Conservation (phyloP, 768 basidiomycete genomes). For the Lactarius pseudohatsudake region DNA sequence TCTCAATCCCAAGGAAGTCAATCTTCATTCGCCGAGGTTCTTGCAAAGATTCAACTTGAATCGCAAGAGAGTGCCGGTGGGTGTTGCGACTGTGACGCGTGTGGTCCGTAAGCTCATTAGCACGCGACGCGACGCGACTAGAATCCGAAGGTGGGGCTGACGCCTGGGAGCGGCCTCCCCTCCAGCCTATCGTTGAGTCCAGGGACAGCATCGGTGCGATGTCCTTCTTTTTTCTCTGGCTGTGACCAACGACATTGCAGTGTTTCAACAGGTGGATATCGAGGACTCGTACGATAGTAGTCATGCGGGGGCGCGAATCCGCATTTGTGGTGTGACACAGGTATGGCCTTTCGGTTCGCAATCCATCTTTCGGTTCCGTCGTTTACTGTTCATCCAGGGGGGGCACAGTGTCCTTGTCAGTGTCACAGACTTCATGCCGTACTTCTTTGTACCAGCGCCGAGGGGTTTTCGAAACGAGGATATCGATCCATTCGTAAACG, state of each 20-base stretch:
- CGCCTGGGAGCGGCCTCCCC: conserved; percentile 65
- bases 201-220: conserved; percentile 64
- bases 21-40: conserved; percentile 42
- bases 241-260: conserved; percentile 40
- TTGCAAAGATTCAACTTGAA: conserved; percentile 40
- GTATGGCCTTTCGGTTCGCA: conserved; percentile 39
- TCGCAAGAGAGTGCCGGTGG: conserved; percentile 30
- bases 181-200: conserved; percentile 55
- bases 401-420: conserved; percentile 90
- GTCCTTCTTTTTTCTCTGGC: conserved; percentile 29
- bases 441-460: conserved; percentile 90
- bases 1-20: conserved; percentile 34
- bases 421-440: conserved; percentile 82
- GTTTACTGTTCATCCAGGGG: conserved; percentile 42
- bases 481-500: conserved; percentile 56
- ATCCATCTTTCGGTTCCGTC: neutral
- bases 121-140: conserved; percentile 32
- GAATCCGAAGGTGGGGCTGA: conserved; percentile 78
- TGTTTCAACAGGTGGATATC: conserved; percentile 96
- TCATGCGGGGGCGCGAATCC: conserved; percentile 45
- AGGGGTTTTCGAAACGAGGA: conserved; percentile 77
- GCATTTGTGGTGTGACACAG: conserved; percentile 92
- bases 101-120: neutral
- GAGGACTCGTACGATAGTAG: conserved; percentile 58
- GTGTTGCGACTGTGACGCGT: neutral